Percentiles rank a stretch among this genome's conserved stretches.
These are phyloP conservation scores for Boletus reticulatus DNA, from an alignment of 768 basidiomycete species.

Conservation along the genomic window DNA sequence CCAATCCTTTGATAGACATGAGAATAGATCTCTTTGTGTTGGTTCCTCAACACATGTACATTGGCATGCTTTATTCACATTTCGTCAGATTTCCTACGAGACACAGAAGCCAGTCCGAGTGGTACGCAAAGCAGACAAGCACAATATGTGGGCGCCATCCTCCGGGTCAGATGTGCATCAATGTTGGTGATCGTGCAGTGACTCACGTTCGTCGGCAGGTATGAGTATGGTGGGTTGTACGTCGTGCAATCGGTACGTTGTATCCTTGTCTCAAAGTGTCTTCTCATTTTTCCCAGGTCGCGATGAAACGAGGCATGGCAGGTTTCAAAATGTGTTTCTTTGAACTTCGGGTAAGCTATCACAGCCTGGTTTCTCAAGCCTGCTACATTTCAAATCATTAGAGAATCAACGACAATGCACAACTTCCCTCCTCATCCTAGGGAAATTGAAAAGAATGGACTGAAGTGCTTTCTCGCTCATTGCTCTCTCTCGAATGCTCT, in stretches of 20 bases:
- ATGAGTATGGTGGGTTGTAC: conserved; percentile 34
- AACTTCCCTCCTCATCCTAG: background rate
- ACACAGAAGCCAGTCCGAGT: conserved; percentile 38
- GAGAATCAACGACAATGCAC: conserved; percentile 12
- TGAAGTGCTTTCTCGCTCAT: too few species aligned
- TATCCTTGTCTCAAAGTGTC: background rate
- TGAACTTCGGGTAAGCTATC: conserved; percentile 19
- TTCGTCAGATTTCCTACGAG: conserved; percentile 27
- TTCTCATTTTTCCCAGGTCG: conserved; percentile 17
- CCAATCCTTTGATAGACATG: conserved; percentile 23
- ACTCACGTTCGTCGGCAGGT: conserved; percentile 17
- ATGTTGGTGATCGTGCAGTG: background rate
- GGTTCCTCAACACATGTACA: background rate
- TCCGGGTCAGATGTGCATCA: too few species aligned
- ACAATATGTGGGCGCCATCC: conserved; percentile 17
- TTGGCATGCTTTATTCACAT: background rate
- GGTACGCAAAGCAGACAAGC: conserved; percentile 28
- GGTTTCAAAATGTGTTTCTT: conserved; percentile 29
- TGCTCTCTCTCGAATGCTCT: too few species aligned
- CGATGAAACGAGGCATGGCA: conserved; percentile 14
- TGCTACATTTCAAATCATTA: conserved; percentile 4
- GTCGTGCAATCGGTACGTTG: conserved; percentile 23
- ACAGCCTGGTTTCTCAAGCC: background rate
- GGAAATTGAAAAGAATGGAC: conserved; percentile 13
- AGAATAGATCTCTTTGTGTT: conserved; percentile 23